Conservation (phyloP, 2,329 filamentous ascomycete genomes). For the Cadophora sp. region DNA sequence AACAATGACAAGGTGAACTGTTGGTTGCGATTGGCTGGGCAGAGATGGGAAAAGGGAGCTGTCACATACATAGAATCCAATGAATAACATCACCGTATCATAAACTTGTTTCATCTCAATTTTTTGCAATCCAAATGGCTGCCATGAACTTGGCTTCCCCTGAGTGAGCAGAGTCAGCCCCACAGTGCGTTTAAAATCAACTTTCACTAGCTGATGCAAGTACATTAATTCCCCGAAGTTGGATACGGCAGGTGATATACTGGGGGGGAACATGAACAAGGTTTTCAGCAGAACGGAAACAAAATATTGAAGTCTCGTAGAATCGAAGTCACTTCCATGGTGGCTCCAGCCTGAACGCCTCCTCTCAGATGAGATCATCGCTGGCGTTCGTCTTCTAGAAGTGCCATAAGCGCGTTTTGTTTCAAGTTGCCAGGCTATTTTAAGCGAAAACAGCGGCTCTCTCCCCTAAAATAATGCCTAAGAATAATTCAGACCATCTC, state of each 20-base stretch:
- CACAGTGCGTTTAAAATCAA: neutral
- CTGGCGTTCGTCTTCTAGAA: neutral
- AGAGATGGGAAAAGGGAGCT: neutral
- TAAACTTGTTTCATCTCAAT: constrained; percentile 2
- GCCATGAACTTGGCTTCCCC: constrained; percentile 15
- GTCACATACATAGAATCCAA: neutral
- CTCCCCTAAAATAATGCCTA: constrained; percentile 15
- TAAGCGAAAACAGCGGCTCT: constrained; percentile 13
- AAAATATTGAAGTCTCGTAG: too few relatives aligned
- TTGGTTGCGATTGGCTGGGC: neutral
- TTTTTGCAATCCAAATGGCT: neutral
- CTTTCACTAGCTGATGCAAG: constrained; percentile 6
- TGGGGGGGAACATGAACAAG: neutral
- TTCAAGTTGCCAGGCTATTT: constrained; percentile 24
- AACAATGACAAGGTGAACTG: neutral
- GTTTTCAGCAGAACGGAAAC: neutral
- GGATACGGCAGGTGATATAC: neutral
- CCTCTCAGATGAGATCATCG: constrained; percentile 7
- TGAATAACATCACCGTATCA: neutral
- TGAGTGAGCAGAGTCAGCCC: neutral
- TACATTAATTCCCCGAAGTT: constrained; percentile 8
- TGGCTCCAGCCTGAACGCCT: neutral
- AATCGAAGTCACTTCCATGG: neutral
- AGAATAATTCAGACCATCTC: constrained; percentile 20
- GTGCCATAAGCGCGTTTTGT: constrained; percentile 26